phyloP scores from a whole-genome alignment of 345 rosid species.

The Eucalyptus cladocalyx region DNA sequence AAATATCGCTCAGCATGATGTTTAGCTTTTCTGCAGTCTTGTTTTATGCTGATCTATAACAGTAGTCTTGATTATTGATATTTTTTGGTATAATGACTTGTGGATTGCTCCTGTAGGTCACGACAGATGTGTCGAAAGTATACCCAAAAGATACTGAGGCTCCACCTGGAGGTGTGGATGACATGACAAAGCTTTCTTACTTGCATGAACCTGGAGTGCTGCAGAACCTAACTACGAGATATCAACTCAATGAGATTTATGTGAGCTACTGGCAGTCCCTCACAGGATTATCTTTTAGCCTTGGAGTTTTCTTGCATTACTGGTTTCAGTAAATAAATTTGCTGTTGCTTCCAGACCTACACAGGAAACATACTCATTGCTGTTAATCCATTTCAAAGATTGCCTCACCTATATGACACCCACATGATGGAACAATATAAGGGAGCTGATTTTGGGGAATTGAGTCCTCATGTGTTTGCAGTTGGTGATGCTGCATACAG shows the following conservation, averaged over 20 bases:
- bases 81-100: not conserved
- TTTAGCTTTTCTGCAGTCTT: not conserved
- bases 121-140: slow-evolving; percentile 45
- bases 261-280: slow-evolving; percentile 19
- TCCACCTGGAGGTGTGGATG: slow-evolving; percentile 86
- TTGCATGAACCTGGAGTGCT: slow-evolving; percentile 94
- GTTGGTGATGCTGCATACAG: slow-evolving; percentile 91
- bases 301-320: not conserved
- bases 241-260: slow-evolving; percentile 83
- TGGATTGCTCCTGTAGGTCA: slow-evolving; percentile 32
- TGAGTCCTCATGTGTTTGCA: slow-evolving; percentile 95
- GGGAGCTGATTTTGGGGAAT: slow-evolving; percentile 70
- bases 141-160: slow-evolving; percentile 82
- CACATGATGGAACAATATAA: slow-evolving; percentile 96
- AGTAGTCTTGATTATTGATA: not conserved
- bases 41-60: not conserved
- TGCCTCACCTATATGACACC: slow-evolving; percentile 84
- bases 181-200: slow-evolving; percentile 90
- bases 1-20: not conserved
- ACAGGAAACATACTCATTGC: slow-evolving; percentile 89
- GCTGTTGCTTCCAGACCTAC: slow-evolving; percentile 51
- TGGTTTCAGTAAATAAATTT: not conserved
- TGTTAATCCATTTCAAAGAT: slow-evolving; percentile 85
- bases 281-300: not conserved
- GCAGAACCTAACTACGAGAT: slow-evolving; percentile 62